These are phyloP conservation scores for Curvularia sp. DNA, from an alignment of 2,329 filamentous ascomycete species.

Conservation along the genomic window DNA sequence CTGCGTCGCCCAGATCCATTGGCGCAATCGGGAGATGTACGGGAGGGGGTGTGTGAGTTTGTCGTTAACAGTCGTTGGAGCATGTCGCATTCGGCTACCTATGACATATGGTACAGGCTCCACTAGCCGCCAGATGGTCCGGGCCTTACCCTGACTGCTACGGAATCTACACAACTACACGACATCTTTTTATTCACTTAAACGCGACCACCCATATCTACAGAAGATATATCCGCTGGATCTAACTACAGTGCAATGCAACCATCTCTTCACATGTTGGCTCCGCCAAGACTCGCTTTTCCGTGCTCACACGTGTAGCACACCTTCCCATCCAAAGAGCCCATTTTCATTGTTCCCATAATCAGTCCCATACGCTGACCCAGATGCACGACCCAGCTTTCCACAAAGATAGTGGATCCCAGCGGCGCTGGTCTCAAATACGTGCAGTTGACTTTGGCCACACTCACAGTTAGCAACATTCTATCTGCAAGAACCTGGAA, in stretches of 20 bases:
- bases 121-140: slow-evolving; percentile 4
- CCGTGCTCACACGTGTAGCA: slow-evolving; percentile 51
- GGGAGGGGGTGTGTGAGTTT: slow-evolving; percentile 12
- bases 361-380: slow-evolving; percentile 52
- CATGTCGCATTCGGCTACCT: slow-evolving; percentile 6
- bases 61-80: background rate
- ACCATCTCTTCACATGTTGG: slow-evolving; percentile 26
- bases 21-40: slow-evolving; percentile 25
- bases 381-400: slow-evolving; percentile 55
- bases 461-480: slow-evolving; percentile 16
- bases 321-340: slow-evolving; percentile 46
- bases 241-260: background rate
- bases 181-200: background rate
- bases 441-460: slow-evolving; percentile 51
- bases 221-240: background rate
- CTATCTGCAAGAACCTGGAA: background rate
- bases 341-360: slow-evolving; percentile 51
- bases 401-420: slow-evolving; percentile 51
- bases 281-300: slow-evolving; percentile 39
- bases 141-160: background rate
- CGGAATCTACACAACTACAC: background rate
- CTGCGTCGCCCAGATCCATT: slow-evolving; percentile 55
- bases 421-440: slow-evolving; percentile 54
- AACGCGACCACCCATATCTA: background rate
- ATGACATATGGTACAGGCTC: slow-evolving; percentile 7